Conservation (phyloP, 306 rosid genomes). For the Luffa aegyptiaca region DNA sequence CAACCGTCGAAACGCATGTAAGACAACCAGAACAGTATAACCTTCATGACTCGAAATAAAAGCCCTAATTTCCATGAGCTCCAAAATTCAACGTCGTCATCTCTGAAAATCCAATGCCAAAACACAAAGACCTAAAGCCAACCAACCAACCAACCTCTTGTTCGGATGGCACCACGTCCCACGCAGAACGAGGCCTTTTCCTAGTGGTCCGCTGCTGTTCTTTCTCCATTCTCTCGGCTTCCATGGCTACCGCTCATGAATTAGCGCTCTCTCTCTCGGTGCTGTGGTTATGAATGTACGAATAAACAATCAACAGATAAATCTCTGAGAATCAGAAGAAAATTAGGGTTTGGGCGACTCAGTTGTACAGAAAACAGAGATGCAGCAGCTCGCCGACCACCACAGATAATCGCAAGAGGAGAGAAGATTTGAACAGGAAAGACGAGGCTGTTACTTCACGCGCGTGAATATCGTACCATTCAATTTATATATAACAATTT, state of each 20-base stretch:
- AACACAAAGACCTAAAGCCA: slow-evolving; percentile 1
- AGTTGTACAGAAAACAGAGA: neutral
- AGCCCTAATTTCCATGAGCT: neutral
- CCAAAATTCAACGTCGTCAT: neutral
- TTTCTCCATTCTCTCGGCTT: slow-evolving; percentile 40
- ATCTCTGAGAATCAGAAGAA: neutral
- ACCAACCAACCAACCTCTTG: slow-evolving; percentile 58
- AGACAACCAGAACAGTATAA: slow-evolving; percentile 4
- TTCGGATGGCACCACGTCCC: slow-evolving; percentile 65
- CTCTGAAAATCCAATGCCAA: slow-evolving; percentile 27
- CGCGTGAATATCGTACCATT: neutral
- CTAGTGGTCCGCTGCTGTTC: slow-evolving; percentile 38
- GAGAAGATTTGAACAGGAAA: neutral
- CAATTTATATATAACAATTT: neutral
- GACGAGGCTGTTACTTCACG: neutral
- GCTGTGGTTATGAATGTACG: neutral
- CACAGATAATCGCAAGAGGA: neutral
- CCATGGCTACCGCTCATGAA: slow-evolving; percentile 27
- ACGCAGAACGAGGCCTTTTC: slow-evolving; percentile 70
- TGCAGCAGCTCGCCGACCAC: neutral
- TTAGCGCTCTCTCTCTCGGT: neutral
- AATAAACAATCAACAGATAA: slow-evolving; percentile 20
- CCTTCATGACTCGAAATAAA: neutral
- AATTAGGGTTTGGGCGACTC: slow-evolving; percentile 14
- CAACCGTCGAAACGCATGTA: neutral